These are phyloP conservation scores for Mycocentrospora acerina DNA, from an alignment of 2,329 filamentous ascomycete genomes.

Conservation along the genomic window DNA sequence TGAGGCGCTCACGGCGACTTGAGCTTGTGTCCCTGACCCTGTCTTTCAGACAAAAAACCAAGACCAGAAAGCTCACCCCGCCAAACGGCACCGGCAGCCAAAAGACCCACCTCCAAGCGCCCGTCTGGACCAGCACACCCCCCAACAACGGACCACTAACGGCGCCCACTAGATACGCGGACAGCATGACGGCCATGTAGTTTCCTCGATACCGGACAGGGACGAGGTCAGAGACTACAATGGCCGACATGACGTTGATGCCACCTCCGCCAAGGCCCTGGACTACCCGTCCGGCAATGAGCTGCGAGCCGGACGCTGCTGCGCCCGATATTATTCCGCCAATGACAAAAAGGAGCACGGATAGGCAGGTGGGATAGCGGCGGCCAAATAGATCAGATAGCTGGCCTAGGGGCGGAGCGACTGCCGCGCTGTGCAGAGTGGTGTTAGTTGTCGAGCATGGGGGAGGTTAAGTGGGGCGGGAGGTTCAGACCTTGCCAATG, in stretches of 20 bases:
- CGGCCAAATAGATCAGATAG: constrained; percentile 54
- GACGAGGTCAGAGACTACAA: constrained; percentile 53
- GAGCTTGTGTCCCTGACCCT: too few species aligned
- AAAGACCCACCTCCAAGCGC: too few species aligned
- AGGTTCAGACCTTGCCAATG: too few species aligned
- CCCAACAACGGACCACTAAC: constrained; percentile 18
- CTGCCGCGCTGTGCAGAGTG: too few species aligned
- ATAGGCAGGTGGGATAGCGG: constrained; percentile 29
- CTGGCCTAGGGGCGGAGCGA: constrained; percentile 46
- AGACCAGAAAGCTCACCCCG: too few species aligned
- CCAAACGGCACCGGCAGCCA: too few species aligned
- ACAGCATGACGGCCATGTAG: constrained; percentile 27
- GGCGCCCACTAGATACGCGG: constrained; percentile 11
- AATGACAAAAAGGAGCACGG: constrained; percentile 50
- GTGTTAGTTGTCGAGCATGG: too few species aligned
- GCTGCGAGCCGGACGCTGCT: constrained; percentile 45
- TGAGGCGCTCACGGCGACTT: too few species aligned
- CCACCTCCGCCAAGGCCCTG: constrained; percentile 53
- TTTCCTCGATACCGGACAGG: constrained; percentile 47
- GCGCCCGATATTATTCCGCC: constrained; percentile 56
- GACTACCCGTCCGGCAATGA: constrained; percentile 56
- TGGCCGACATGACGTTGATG: constrained; percentile 44
- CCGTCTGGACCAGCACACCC: too few species aligned
- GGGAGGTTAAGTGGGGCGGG: too few species aligned
- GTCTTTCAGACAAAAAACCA: too few species aligned